Evolutionary conservation across 1,284 basidiomycete species (phyloP).

Genomic region (Boletus smithii): DNA sequence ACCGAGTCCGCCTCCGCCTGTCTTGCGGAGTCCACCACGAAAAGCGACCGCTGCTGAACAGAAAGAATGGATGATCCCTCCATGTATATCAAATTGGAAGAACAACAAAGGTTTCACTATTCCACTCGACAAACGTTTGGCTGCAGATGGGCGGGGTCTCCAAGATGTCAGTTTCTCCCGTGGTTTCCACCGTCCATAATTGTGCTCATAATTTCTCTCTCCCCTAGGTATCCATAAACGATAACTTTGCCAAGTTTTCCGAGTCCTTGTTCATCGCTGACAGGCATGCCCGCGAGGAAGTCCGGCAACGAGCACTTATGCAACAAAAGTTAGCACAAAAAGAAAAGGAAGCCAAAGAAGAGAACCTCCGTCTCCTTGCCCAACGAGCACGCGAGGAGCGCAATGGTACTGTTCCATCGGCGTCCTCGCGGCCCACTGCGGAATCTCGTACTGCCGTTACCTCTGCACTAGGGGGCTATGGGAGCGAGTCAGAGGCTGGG

Average conservation of each 20-base stretch:
- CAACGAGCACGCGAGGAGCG: slow-evolving; percentile 95
- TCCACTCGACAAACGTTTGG: slow-evolving; percentile 95
- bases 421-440: slow-evolving; percentile 50
- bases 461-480: slow-evolving; percentile 80
- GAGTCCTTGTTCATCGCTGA: slow-evolving; percentile 97
- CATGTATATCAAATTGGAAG: slow-evolving; percentile 99
- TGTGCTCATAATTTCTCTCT: slow-evolving; percentile 11
- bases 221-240: slow-evolving; percentile 89
- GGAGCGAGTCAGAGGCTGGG: slow-evolving; percentile 64
- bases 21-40: slow-evolving; percentile 91
- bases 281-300: slow-evolving; percentile 96
- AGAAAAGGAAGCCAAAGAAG: slow-evolving; percentile 94
- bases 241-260: slow-evolving; percentile 99
- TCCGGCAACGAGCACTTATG: slow-evolving; percentile 93
- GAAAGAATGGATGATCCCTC: slow-evolving; percentile 99
- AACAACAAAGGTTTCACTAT: slow-evolving; percentile 99
- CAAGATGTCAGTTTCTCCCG: slow-evolving; percentile 78
- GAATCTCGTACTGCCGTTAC: slow-evolving; percentile 67
- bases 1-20: slow-evolving; percentile 95
- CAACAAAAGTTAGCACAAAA: slow-evolving; percentile 98
- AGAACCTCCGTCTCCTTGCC: slow-evolving; percentile 89
- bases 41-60: slow-evolving; percentile 96
- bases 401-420: slow-evolving; percentile 64
- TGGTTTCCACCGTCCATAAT: neutral
- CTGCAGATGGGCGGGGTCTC: slow-evolving; percentile 94